Percentiles rank a stretch among this genome's conserved stretches.
phyloP scores from a whole-genome alignment of 148 eudicot species.

The Vaccinium darrowii region DNA sequence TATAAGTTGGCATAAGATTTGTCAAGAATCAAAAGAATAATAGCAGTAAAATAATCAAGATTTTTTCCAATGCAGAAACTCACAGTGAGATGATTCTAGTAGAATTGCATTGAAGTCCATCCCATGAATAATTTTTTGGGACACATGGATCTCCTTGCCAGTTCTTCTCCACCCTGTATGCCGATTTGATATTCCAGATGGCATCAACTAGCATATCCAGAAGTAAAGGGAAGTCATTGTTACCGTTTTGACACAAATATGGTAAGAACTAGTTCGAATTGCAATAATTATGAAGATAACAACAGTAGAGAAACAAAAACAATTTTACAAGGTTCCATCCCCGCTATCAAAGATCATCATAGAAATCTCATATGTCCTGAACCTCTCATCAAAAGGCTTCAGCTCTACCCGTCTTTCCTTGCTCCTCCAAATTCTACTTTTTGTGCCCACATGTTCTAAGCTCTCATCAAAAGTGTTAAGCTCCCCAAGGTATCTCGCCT shows the following conservation, averaged over 20 bases:
- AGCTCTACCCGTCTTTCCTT: neutral
- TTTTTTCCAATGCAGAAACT: neutral
- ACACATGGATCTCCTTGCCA: slow-evolving; percentile 64
- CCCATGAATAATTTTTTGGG: slow-evolving; percentile 22
- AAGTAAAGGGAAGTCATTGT: neutral
- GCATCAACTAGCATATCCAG: slow-evolving; percentile 27
- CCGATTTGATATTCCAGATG: slow-evolving; percentile 30
- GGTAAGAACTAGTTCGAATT: neutral
- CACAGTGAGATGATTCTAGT: neutral
- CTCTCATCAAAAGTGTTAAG: neutral
- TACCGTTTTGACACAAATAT: neutral
- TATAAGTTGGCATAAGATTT: neutral
- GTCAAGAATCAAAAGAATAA: neutral
- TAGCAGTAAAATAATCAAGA: neutral
- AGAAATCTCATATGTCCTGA: neutral
- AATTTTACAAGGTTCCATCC: neutral
- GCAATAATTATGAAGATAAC: neutral
- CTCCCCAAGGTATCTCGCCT: neutral
- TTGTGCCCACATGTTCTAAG: neutral
- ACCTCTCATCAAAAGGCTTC: neutral
- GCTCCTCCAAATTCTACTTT: neutral
- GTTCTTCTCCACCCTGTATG: slow-evolving; percentile 25
- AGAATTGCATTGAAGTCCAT: neutral
- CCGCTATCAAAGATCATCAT: neutral
- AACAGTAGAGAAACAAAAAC: neutral